A percentile compares a stretch with the other conserved stretches of the same genome.
Evolutionary conservation across 1,284 basidiomycete species (phyloP).

Genomic region (Sporisorium exsertum): DNA sequence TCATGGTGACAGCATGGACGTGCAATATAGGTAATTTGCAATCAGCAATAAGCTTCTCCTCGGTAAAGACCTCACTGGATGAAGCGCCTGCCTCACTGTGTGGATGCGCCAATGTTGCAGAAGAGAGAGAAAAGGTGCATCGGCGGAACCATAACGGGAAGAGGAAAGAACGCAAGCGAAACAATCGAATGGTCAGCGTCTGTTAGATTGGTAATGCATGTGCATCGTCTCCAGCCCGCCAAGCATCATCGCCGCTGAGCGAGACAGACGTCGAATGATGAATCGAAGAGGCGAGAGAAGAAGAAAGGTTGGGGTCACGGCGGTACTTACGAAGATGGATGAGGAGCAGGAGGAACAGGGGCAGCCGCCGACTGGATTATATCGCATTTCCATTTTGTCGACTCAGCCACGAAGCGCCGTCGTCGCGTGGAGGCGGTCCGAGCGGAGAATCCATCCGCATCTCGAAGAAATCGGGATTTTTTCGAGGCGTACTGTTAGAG

Average conservation of each 20-base stretch:
- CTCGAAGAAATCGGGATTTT: not conserved
- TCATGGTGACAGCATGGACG: conserved; percentile 63
- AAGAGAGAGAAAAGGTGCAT: not conserved
- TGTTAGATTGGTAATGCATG: not conserved
- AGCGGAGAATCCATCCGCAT: conserved; percentile 21
- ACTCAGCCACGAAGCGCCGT: conserved; percentile 23
- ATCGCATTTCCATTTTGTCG: conserved; percentile 5
- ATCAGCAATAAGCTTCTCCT: conserved; percentile 67
- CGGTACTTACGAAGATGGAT: conserved; percentile 53
- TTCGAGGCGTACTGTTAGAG: conserved; percentile 11
- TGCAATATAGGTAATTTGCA: conserved; percentile 66
- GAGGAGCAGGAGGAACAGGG: conserved; percentile 6
- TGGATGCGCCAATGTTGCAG: conserved; percentile 21
- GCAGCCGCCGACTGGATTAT: conserved; percentile 9
- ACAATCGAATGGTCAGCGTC: conserved; percentile 3
- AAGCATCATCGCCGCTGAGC: not conserved
- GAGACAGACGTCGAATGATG: not conserved
- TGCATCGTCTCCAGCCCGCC: not conserved
- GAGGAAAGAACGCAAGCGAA: not conserved
- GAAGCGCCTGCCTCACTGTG: conserved; percentile 63
- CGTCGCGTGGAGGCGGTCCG: conserved; percentile 37
- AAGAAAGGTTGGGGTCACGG: conserved; percentile 12
- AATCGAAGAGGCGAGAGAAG: not conserved
- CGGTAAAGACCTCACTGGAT: conserved; percentile 66
- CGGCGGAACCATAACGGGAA: not conserved